These are phyloP conservation scores for Ramalina intermedia DNA, from an alignment of 495 filamentous ascomycete genomes.

Conservation along the genomic window DNA sequence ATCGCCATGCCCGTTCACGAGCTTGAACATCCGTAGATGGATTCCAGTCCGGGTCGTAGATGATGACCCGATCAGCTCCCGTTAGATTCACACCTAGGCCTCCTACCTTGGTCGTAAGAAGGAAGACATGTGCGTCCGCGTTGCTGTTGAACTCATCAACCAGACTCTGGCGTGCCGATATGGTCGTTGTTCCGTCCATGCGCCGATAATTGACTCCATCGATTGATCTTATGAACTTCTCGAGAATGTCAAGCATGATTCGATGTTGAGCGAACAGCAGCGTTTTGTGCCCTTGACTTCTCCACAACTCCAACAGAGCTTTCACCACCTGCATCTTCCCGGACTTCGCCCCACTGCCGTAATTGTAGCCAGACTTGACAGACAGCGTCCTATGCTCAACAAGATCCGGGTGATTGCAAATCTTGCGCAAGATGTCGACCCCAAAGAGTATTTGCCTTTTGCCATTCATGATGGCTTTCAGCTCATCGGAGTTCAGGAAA, in stretches of 20 bases:
- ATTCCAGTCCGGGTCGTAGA: slow-evolving; percentile 98
- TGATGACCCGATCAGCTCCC: slow-evolving; percentile 88
- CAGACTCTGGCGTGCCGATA: slow-evolving; percentile 65
- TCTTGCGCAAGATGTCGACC: slow-evolving; percentile 84
- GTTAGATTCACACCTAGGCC: slow-evolving; percentile 89
- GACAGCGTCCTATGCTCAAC: slow-evolving; percentile 47
- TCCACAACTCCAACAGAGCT: slow-evolving; percentile 74
- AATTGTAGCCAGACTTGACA: slow-evolving; percentile 47
- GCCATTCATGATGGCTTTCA: slow-evolving; percentile 59
- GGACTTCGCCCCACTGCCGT: slow-evolving; percentile 59
- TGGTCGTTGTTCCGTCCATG: slow-evolving; percentile 85
- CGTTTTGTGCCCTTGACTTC: slow-evolving; percentile 73
- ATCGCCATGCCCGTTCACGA: slow-evolving; percentile 87
- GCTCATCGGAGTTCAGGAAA: slow-evolving; percentile 73
- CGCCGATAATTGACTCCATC: slow-evolving; percentile 63
- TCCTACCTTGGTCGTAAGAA: slow-evolving; percentile 89
- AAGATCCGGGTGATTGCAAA: slow-evolving; percentile 93
- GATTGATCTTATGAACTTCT: slow-evolving; percentile 55
- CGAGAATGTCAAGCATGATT: slow-evolving; percentile 87
- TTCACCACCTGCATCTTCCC: slow-evolving; percentile 93
- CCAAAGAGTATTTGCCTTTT: slow-evolving; percentile 70
- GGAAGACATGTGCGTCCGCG: slow-evolving; percentile 67
- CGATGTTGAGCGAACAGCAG: slow-evolving; percentile 80
- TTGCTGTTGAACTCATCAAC: slow-evolving; percentile 86
- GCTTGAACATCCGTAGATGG: slow-evolving; percentile 88